phyloP scores from a whole-genome alignment of 257 asterid genomes.

The Pogostemon cablin region DNA sequence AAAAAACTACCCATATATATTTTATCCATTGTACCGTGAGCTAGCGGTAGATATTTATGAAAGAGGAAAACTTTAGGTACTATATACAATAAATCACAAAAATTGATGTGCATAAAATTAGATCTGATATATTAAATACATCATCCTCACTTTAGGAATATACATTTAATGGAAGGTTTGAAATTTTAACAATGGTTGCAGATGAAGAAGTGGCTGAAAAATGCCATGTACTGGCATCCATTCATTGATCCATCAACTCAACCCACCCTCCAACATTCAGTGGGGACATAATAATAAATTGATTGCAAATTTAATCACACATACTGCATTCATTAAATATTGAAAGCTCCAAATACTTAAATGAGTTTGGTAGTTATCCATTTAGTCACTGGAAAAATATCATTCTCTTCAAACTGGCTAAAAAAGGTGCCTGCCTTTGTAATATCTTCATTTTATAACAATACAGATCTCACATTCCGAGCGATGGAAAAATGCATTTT shows the following conservation, averaged over 20 bases:
- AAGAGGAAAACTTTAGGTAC: slow-evolving; percentile 15
- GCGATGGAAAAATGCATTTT: too few relatives aligned
- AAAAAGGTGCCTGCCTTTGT: too few relatives aligned
- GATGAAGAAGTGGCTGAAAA: slow-evolving; percentile 51
- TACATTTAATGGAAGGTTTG: slow-evolving; percentile 37
- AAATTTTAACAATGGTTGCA: slow-evolving; percentile 30
- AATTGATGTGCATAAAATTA: slow-evolving; percentile 21
- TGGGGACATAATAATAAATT: slow-evolving; percentile 8
- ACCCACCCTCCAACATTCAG: slow-evolving; percentile 12
- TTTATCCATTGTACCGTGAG: too few relatives aligned
- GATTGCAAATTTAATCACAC: slow-evolving; percentile 11
- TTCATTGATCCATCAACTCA: slow-evolving; percentile 32
- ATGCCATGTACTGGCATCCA: slow-evolving; percentile 36
- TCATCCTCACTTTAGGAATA: slow-evolving; percentile 32
- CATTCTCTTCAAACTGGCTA: not conserved
- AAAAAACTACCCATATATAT: too few relatives aligned
- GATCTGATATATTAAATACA: slow-evolving; percentile 41
- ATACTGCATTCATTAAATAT: slow-evolving; percentile 28
- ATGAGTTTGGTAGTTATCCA: slow-evolving; percentile 14
- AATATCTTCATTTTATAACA: too few relatives aligned
- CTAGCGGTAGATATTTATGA: not conserved
- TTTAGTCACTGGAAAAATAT: slow-evolving; percentile 2
- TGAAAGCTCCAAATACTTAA: slow-evolving; percentile 32
- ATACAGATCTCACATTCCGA: too few relatives aligned
- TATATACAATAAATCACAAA: not conserved